Conservation (phyloP, 2,329 filamentous ascomycete species). For the Aspergillus sojae region DNA sequence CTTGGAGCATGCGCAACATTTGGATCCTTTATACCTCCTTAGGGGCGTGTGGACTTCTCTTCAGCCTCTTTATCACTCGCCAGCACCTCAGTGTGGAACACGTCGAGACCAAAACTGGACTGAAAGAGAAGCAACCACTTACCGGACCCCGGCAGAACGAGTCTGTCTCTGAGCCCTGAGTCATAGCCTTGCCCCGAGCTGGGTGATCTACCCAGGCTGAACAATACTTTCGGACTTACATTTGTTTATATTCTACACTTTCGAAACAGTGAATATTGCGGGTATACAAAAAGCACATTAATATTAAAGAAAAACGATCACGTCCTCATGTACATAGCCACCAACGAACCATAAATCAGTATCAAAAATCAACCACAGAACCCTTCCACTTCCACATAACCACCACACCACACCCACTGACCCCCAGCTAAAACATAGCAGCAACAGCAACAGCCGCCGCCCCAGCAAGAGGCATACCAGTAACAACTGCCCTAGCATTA, state of each 20-base stretch:
- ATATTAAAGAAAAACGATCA: no score
- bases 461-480: conserved; percentile 27
- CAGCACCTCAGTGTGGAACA: conserved; percentile 24
- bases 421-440: conserved; percentile 11
- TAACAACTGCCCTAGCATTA: conserved; percentile 21
- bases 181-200: not conserved
- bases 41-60: conserved; percentile 29
- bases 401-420: no score
- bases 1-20: conserved; percentile 50
- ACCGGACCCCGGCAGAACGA: not conserved
- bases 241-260: not conserved
- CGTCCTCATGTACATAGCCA: not conserved
- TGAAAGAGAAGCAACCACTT: conserved; percentile 20
- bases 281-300: not conserved
- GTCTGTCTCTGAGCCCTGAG: not conserved
- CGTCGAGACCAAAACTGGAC: conserved; percentile 24
- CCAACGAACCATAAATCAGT: not conserved
- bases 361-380: not conserved
- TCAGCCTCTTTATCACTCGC: conserved; percentile 34
- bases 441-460: conserved; percentile 24
- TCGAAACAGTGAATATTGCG: not conserved
- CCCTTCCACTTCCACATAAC: not conserved
- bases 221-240: not conserved
- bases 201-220: not conserved
- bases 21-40: conserved; percentile 47